Evolutionary conservation across 495 filamentous ascomycete genomes (phyloP), one percentile per base, ranked within the genome.

Genomic region (Penicillium lagena): DNA sequence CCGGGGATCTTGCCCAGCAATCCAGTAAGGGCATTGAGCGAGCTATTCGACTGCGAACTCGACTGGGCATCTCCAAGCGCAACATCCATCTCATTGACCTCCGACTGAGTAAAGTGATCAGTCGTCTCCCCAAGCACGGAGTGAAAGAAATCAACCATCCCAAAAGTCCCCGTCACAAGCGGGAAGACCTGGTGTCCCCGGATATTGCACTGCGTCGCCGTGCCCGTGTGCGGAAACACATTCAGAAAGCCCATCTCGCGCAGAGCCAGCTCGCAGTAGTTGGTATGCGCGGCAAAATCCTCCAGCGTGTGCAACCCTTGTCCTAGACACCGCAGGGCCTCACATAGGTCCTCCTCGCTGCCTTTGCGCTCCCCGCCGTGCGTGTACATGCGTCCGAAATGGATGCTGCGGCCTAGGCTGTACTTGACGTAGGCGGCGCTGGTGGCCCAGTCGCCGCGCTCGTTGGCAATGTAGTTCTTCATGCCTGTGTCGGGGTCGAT

Each of bases 391-490:
- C 93, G 77, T 9, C 90, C 93, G 51, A 81, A 95, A 64, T 98
- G 90, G 44, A 98, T 91, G 55, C 84, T 81, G 32, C 93, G 79
- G 13, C 75, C 70, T 46, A 98, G 79, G 49, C 87, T 94, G 62
- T 82, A 87, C 54, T 86, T 86, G 47, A 98, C 76, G 55, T 95
- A 98, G 31, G 86, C 91, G n/a, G 83, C 60, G 39, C 88, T 94
- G 9, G 93, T 98, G 0, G 89, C 87, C 84, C 87, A 91, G 40
- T 72, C 71, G 3, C 90, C 88, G 7, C 56, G 60, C 60, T 96
- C 93, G 52, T 96, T 97, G 34, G 90, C 85, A 49, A 98, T 96
- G 64, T 98, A 98, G 60, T 97, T 96, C 68, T 98, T 98, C 91
- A 98, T 95, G 10, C 89, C 90, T 4, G 90, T 96, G 4, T 83